Base-by-base conservation (phyloP, 805 yeast genomes). In the Cyberlindnera galapagoensis region DNA sequence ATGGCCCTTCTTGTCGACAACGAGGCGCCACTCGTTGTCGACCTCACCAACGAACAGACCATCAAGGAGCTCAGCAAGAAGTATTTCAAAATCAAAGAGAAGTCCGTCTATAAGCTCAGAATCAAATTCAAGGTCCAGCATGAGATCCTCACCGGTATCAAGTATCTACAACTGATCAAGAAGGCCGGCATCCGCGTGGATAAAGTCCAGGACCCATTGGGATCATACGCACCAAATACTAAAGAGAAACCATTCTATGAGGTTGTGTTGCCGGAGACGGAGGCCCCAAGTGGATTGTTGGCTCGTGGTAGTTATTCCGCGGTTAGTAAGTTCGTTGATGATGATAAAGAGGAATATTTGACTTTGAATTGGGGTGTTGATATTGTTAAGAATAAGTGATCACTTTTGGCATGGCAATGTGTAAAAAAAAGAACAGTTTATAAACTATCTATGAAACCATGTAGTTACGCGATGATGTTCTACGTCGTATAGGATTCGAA, bases 181-280 rank as follows among this genome's bases (percentile, higher is more conserved):
- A 83, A 87, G 54, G 76, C 88, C 2, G 95, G 95, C 21, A 82
- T 88, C 41, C 73, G 88, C 17, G 85, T 88, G 24, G 95, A 85
- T 54, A 84, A 80, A 53, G 61, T 78, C 26, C 94, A 84, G 43
- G 94, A 86, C 56, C 92, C 88, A 27, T 69, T 86, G 54, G 97
- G 97, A 4, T 79, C 92, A 4, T 88, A 79, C 56, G 88, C 95
- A 8, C 97, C 97, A 46, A 83, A 75, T 56, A 86, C 96, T 4
- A 66, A 62, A 36, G 84, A 74, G 26, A 83, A 80, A 52, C 95
- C 94, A 7, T 80, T 57, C 53, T 87, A 83, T 53, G 84, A 75
- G 59, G 69, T 67, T 35, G 56, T 71, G 48, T 51, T 73, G 26
- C 71, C 75, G 4, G 75, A 72, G 50, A 87, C 82, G 38, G 95